Evolutionary conservation across 2,329 filamentous ascomycete species (phyloP).

Genomic region (Xylaria sp.): DNA sequence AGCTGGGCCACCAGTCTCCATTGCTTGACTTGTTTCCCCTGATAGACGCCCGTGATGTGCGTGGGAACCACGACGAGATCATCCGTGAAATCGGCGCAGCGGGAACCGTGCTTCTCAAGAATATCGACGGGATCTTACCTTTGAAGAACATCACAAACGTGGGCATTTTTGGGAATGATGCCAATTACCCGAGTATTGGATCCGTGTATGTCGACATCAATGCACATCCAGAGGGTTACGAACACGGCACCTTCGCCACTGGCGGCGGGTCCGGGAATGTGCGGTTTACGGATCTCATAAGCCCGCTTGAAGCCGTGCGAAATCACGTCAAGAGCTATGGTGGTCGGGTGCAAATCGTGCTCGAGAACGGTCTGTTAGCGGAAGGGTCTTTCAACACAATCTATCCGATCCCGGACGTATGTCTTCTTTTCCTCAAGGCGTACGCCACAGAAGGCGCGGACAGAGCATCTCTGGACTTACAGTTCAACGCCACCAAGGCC

Average conservation of each 20-base stretch:
- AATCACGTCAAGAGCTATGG: slow-evolving; percentile 58
- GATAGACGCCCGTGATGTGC: slow-evolving; percentile 62
- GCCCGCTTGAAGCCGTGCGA: slow-evolving; percentile 66
- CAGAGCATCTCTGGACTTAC: slow-evolving; percentile 63
- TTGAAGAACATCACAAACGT: slow-evolving; percentile 66
- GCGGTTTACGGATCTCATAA: slow-evolving; percentile 64
- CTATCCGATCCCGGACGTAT: slow-evolving; percentile 66
- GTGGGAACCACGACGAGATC: slow-evolving; percentile 65
- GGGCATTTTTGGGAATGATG: slow-evolving; percentile 68
- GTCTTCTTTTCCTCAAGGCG: slow-evolving; percentile 72
- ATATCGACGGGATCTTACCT: slow-evolving; percentile 70
- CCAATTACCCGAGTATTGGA: slow-evolving; percentile 59
- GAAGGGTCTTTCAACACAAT: slow-evolving; percentile 9
- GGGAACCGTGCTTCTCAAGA: slow-evolving; percentile 80
- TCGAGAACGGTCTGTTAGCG: slow-evolving; percentile 57
- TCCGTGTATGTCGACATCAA: neutral
- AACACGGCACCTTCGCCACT: slow-evolving; percentile 67
- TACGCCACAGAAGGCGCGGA: slow-evolving; percentile 74
- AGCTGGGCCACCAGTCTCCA: slow-evolving; percentile 59
- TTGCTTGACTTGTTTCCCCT: slow-evolving; percentile 56
- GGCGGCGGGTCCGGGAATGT: slow-evolving; percentile 70
- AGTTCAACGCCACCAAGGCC: slow-evolving; percentile 72
- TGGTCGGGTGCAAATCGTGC: slow-evolving; percentile 56
- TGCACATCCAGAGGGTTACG: slow-evolving; percentile 71
- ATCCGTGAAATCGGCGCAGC: slow-evolving; percentile 65